Evolutionary conservation across 768 basidiomycete species (phyloP).

Genomic region (Pleurotus eryngii): DNA sequence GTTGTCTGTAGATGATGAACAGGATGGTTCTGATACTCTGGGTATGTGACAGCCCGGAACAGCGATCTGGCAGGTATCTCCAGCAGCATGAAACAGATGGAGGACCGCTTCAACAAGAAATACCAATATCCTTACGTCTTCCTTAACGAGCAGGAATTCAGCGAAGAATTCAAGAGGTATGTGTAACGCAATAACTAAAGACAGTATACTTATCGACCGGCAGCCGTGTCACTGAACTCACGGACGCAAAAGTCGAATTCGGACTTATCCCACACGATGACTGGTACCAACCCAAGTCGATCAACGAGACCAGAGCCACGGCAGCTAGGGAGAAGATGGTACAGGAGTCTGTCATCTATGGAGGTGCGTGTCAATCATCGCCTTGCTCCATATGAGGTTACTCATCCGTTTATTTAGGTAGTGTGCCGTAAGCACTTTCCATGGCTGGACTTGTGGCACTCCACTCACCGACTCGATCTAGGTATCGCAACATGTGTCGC

Average conservation of each 20-base stretch:
- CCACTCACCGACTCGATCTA: constrained; percentile 13
- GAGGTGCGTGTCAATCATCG: constrained; percentile 36
- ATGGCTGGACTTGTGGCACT: constrained; percentile 21
- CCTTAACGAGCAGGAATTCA: constrained; percentile 78
- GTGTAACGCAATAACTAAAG: constrained; percentile 9
- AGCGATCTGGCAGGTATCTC: constrained; percentile 57
- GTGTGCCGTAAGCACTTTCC: constrained; percentile 53
- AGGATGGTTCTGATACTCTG: not conserved
- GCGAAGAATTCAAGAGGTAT: constrained; percentile 67
- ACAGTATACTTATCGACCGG: constrained; percentile 7
- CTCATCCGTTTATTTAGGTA: constrained; percentile 45
- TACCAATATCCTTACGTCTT: constrained; percentile 85
- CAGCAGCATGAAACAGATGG: constrained; percentile 71
- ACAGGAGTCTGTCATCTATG: constrained; percentile 63
- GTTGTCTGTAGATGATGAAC: not conserved
- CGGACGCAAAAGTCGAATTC: constrained; percentile 62
- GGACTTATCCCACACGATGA: constrained; percentile 75
- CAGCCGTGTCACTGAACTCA: constrained; percentile 56
- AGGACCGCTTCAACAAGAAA: constrained; percentile 88
- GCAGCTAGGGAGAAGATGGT: constrained; percentile 67
- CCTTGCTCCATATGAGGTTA: not conserved
- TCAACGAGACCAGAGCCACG: constrained; percentile 71
- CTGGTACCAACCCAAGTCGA: constrained; percentile 80
- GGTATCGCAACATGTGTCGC: constrained; percentile 96
- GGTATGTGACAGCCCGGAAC: constrained; percentile 45